A percentile compares a stretch with the other conserved stretches of the same genome.
These are phyloP conservation scores for Blastomyces emzantsi DNA, from an alignment of 2,329 filamentous ascomycete species.

Conservation along the genomic window DNA sequence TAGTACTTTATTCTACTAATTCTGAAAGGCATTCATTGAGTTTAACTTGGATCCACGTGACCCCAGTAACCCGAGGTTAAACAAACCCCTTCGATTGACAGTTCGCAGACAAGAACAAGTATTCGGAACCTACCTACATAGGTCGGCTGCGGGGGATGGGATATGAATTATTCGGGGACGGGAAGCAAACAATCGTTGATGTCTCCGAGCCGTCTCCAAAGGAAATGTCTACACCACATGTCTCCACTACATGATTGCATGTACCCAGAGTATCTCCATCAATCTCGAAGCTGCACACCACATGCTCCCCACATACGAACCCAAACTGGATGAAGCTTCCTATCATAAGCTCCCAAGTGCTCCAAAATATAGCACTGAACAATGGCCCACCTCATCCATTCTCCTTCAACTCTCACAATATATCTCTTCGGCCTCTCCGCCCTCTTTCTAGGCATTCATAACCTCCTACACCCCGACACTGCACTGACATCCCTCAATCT, in stretches of 20 bases:
- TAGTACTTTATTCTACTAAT: background rate
- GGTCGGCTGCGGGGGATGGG: too few species aligned
- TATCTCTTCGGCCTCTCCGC: background rate
- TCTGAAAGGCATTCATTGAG: background rate
- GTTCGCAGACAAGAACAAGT: too few species aligned
- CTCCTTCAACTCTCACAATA: background rate
- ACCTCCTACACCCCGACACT: background rate
- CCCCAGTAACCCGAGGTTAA: background rate
- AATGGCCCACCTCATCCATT: background rate
- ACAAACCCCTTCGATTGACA: background rate
- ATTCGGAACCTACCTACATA: too few species aligned
- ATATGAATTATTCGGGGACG: background rate
- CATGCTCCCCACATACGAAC: background rate
- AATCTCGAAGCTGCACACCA: too few species aligned
- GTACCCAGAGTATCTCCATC: background rate
- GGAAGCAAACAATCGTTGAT: too few species aligned
- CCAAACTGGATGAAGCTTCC: background rate
- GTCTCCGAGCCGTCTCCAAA: too few species aligned
- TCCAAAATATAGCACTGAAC: background rate
- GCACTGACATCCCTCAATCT: background rate
- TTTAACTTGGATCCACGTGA: background rate
- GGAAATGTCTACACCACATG: background rate
- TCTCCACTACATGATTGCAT: background rate
- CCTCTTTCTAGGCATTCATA: background rate
- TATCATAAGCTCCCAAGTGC: background rate